Conservation (phyloP, 257 asterid species). For the Solanum lycopersicoides region DNA sequence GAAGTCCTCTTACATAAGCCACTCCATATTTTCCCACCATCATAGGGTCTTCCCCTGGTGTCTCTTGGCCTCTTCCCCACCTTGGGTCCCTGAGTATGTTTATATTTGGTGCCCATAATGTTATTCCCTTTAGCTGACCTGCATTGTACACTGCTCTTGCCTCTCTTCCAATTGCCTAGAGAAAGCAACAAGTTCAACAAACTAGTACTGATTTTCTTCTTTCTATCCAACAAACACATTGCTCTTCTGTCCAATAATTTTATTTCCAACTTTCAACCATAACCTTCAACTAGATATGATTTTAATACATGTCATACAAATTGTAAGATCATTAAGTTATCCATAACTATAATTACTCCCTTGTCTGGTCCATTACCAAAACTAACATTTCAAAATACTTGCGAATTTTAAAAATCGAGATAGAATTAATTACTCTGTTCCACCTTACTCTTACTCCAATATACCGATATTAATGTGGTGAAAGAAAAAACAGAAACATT, state of each 20-base stretch:
- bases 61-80: slow-evolving; percentile 41
- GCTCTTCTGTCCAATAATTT: background rate
- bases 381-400: too few relatives aligned
- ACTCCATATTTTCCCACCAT: slow-evolving; percentile 16
- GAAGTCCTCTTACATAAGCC: slow-evolving; percentile 63
- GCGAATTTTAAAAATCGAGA: background rate
- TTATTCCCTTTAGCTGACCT: slow-evolving; percentile 29
- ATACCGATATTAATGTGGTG: background rate
- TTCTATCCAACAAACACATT: background rate
- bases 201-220: background rate
- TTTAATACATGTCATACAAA: background rate
- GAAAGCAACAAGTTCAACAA: background rate
- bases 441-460: background rate
- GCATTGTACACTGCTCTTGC: slow-evolving; percentile 27
- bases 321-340: background rate
- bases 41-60: slow-evolving; percentile 32
- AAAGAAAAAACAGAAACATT: too few relatives aligned
- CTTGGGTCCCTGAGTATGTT: slow-evolving; percentile 35
- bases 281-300: background rate
- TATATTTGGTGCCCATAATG: slow-evolving; percentile 37
- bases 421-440: background rate
- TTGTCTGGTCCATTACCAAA: too few relatives aligned
- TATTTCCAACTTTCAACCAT: background rate
- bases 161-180: slow-evolving; percentile 28
- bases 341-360: background rate